Percentiles rank a stretch among this genome's conserved stretches.
These are phyloP conservation scores for Sphaerosporella brunnea DNA, from an alignment of 495 filamentous ascomycete species.

Conservation along the genomic window DNA sequence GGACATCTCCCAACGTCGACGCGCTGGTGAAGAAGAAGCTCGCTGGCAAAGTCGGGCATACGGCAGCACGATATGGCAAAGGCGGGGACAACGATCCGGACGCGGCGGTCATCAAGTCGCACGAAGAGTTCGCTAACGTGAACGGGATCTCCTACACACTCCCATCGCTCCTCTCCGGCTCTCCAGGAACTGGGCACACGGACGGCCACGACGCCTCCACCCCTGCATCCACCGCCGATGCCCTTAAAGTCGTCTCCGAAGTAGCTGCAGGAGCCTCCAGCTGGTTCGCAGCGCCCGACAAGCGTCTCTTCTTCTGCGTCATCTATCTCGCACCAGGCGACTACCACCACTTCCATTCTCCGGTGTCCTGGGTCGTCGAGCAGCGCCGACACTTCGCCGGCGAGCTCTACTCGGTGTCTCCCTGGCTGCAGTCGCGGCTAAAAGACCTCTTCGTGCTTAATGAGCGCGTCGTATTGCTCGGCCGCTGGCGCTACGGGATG, in stretches of 20 bases:
- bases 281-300: constrained; percentile 11
- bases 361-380: constrained; percentile 83
- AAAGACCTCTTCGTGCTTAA: constrained; percentile 92
- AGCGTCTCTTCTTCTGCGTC: constrained; percentile 71
- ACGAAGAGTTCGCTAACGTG: constrained; percentile 85
- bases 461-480: constrained; percentile 83
- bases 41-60: constrained; percentile 5
- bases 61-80: constrained; percentile 5
- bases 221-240: constrained; percentile 47
- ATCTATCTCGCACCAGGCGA: constrained; percentile 97
- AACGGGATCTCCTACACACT: constrained; percentile 96
- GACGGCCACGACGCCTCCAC: constrained; percentile 43
- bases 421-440: constrained; percentile 77
- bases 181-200: constrained; percentile 25
- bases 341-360: constrained; percentile 96
- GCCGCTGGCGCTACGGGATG: constrained; percentile 92
- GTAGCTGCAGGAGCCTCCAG: constrained; percentile 40
- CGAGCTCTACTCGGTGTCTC: constrained; percentile 85
- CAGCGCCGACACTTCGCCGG: constrained; percentile 86
- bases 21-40: constrained; percentile 10
- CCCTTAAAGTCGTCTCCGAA: constrained; percentile 58
- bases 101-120: constrained; percentile 48
- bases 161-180: constrained; percentile 71
- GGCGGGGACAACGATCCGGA: constrained; percentile 23
- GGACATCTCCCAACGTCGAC: constrained; percentile 1